Conservation (phyloP, 2,329 filamentous ascomycete species). For the Truncatella angustata region DNA sequence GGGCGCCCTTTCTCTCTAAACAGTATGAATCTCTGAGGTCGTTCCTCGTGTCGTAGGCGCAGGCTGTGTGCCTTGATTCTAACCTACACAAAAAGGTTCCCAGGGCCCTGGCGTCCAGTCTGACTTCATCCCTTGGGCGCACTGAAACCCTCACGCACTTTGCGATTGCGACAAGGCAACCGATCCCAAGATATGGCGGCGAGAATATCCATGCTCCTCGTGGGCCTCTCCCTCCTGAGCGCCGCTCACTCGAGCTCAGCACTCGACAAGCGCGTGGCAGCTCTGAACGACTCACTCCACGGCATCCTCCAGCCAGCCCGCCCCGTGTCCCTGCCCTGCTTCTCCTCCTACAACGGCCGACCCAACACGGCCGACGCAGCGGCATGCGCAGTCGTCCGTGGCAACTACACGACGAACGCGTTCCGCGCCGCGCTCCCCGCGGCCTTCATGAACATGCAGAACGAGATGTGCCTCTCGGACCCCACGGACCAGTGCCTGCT, state of each 20-base stretch:
- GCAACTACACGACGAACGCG: constrained; percentile 23
- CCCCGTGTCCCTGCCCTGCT: constrained; percentile 28
- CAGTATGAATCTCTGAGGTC: too few relatives aligned
- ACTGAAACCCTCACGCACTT: too few relatives aligned
- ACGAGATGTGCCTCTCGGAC: constrained; percentile 24
- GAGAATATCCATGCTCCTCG: not conserved
- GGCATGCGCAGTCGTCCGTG: constrained; percentile 20
- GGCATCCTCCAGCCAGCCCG: constrained; percentile 17
- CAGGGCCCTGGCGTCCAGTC: too few relatives aligned
- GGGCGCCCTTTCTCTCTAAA: too few relatives aligned
- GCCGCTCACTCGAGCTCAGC: not conserved
- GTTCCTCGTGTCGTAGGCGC: too few relatives aligned
- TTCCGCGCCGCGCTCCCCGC: constrained; percentile 19
- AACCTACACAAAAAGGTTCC: too few relatives aligned
- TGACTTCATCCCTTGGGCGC: too few relatives aligned
- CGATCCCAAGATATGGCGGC: not conserved
- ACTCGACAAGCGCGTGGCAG: not conserved
- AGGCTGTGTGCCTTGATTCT: too few relatives aligned
- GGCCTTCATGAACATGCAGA: constrained; percentile 26
- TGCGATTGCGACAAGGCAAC: too few relatives aligned
- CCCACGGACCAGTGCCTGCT: constrained; percentile 26
- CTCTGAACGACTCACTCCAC: constrained; percentile 18
- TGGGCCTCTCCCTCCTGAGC: not conserved
- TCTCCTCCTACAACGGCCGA: constrained; percentile 23
- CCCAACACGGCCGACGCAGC: constrained; percentile 14